phyloP scores from a whole-genome alignment of 345 rosid genomes.

The Lepidium didymum region DNA sequence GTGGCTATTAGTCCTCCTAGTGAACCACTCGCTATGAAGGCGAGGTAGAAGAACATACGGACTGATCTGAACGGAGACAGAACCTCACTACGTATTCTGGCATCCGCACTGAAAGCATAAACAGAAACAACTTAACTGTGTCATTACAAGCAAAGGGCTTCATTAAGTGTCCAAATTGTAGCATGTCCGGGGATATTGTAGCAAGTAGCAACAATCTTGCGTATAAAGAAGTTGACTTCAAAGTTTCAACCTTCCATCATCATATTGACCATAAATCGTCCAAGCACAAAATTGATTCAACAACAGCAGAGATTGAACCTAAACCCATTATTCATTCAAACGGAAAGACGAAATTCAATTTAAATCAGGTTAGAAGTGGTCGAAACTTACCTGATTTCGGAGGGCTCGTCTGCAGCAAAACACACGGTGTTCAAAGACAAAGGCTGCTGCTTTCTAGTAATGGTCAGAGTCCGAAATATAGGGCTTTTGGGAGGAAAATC shows the following conservation, averaged over 20 bases:
- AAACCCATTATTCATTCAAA: not conserved
- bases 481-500: not conserved
- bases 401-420: constrained; percentile 52
- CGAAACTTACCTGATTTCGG: constrained; percentile 47
- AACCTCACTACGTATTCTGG: constrained; percentile 88
- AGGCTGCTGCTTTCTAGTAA: constrained; percentile 4
- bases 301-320: not conserved
- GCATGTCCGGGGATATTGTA: not conserved
- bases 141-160: not conserved
- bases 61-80: constrained; percentile 87
- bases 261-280: not conserved
- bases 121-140: constrained; percentile 12
- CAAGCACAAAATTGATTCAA: not conserved
- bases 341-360: not conserved
- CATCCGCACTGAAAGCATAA: constrained; percentile 51
- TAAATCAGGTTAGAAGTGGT: not conserved
- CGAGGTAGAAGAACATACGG: constrained; percentile 90
- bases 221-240: not conserved
- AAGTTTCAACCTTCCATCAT: constrained; percentile 14
- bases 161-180: not conserved
- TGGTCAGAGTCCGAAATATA: not conserved
- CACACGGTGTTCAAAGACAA: constrained; percentile 28
- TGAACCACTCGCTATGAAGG: constrained; percentile 70
- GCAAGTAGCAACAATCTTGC: not conserved
- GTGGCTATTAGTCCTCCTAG: constrained; percentile 83